Evolutionary conservation across 768 basidiomycete species (phyloP).

Genomic region (Tylopilus sp.): DNA sequence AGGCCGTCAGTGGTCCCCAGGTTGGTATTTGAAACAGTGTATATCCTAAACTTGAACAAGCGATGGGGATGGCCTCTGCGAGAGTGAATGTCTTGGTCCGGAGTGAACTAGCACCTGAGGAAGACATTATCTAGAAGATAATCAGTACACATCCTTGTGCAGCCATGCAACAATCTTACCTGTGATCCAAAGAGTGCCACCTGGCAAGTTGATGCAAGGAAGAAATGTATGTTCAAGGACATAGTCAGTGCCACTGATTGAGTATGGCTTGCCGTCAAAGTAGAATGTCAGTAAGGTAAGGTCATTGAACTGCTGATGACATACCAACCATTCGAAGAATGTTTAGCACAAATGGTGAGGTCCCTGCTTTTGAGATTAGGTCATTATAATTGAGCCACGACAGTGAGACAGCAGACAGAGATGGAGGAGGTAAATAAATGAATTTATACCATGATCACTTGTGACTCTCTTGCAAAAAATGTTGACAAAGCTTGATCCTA

Average conservation of each 20-base stretch:
- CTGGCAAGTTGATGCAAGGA: constrained; percentile 88
- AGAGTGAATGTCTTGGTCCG: too few species aligned
- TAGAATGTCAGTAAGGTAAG: constrained; percentile 82
- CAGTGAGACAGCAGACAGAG: constrained; percentile 9
- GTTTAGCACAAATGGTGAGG: constrained; percentile 95
- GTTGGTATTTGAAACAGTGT: too few species aligned
- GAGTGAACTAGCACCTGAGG: constrained; percentile 87
- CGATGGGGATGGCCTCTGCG: too few species aligned
- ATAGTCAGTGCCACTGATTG: constrained; percentile 82
- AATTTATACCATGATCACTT: background rate
- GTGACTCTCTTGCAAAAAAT: background rate
- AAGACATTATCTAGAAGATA: constrained; percentile 68
- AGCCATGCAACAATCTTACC: constrained; percentile 43
- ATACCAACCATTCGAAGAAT: constrained; percentile 96
- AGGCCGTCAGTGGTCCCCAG: too few species aligned
- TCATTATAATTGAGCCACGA: constrained; percentile 5
- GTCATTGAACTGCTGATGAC: constrained; percentile 85
- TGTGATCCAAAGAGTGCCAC: constrained; percentile 83
- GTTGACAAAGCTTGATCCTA: constrained; percentile 3
- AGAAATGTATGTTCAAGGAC: constrained; percentile 92
- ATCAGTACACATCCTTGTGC: constrained; percentile 3
- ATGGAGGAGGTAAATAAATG: background rate
- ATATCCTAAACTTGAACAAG: too few species aligned
- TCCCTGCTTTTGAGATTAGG: too few species aligned
- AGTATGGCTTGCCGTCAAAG: constrained; percentile 78